phyloP scores from a whole-genome alignment of 2,329 filamentous ascomycete genomes.

The Xylaria arbuscula region DNA sequence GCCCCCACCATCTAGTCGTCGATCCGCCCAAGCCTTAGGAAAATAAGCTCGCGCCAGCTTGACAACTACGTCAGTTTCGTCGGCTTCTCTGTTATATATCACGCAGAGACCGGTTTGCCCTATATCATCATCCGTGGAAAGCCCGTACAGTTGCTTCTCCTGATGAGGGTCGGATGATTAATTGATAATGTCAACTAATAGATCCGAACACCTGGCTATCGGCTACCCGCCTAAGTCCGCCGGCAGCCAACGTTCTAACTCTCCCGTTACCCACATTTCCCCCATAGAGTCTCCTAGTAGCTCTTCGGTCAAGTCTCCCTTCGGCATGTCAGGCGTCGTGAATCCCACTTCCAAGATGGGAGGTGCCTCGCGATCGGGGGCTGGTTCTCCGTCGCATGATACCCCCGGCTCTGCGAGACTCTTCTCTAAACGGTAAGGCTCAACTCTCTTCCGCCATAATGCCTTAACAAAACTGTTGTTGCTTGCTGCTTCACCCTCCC shows the following conservation, averaged over 20 bases:
- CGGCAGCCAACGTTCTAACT: slow-evolving; percentile 77
- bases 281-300: slow-evolving; percentile 78
- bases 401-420: slow-evolving; percentile 76
- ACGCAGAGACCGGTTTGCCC: slow-evolving; percentile 42
- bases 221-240: slow-evolving; percentile 79
- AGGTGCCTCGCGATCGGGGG: slow-evolving; percentile 77
- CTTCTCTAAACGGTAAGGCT: slow-evolving; percentile 88
- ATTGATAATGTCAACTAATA: slow-evolving; percentile 93
- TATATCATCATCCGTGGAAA: slow-evolving; percentile 47
- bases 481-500: slow-evolving; percentile 31
- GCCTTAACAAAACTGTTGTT: slow-evolving; percentile 14
- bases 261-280: slow-evolving; percentile 76
- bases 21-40: slow-evolving; percentile 39
- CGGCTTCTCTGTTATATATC: slow-evolving; percentile 40
- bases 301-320: slow-evolving; percentile 74
- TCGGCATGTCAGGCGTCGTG: slow-evolving; percentile 74
- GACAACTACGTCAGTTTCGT: slow-evolving; percentile 43
- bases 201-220: slow-evolving; percentile 87
- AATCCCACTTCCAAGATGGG: slow-evolving; percentile 69
- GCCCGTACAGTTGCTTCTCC: slow-evolving; percentile 46
- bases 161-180: slow-evolving; percentile 69
- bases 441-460: neutral
- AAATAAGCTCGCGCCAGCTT: slow-evolving; percentile 38
- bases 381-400: slow-evolving; percentile 97
- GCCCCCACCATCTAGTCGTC: slow-evolving; percentile 36